Conservation (phyloP, 75 land plant species). For the Picea sitchensis region DNA sequence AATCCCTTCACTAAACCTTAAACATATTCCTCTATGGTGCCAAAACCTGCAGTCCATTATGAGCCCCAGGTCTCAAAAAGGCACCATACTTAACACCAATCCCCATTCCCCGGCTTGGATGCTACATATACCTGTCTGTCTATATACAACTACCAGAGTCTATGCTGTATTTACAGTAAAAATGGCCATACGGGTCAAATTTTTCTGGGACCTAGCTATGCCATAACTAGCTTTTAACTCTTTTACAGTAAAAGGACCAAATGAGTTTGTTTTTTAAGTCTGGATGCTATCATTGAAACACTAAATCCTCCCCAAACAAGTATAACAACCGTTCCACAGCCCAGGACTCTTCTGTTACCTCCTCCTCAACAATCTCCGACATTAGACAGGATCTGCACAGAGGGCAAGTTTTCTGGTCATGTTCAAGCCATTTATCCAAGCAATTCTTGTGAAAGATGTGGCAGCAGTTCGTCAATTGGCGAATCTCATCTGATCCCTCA, state of each 20-base stretch:
- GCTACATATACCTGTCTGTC: neutral
- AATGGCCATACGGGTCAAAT: neutral
- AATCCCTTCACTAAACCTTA: neutral
- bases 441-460: conserved; percentile 71
- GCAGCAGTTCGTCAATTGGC: conserved; percentile 49
- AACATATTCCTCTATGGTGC: conserved; percentile 9
- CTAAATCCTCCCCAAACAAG: conserved; percentile 13
- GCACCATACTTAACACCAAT: conserved; percentile 10
- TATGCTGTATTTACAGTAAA: conserved; percentile 1
- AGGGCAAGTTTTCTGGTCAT: conserved; percentile 66
- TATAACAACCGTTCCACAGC: conserved; percentile 8
- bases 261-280: neutral
- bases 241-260: neutral
- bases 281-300: conserved; percentile 3
- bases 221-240: neutral
- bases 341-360: conserved; percentile 8
- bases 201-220: neutral
- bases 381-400: conserved; percentile 51
- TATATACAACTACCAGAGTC: neutral
- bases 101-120: conserved; percentile 9
- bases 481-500: conserved; percentile 42
- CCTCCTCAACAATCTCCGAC: neutral
- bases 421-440: conserved; percentile 73
- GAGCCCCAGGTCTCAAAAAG: neutral
- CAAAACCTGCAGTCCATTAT: neutral